Evolutionary conservation across 176 grass and related monocot genomes (phyloP).

Genomic region (Puya raimondii): DNA sequence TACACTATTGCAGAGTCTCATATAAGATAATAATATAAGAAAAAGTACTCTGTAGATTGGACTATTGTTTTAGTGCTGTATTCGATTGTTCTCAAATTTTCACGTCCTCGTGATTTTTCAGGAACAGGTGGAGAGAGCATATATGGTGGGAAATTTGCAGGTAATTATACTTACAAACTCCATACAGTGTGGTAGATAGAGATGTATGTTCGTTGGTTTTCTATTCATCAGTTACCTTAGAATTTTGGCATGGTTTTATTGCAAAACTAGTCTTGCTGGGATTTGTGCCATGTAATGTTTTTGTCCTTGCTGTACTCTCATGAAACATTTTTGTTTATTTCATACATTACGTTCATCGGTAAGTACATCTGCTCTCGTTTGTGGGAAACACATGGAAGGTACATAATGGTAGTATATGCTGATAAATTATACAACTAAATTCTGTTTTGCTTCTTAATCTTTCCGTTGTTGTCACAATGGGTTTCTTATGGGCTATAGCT

Average conservation of each 20-base stretch:
- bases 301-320: not conserved
- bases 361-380: no score
- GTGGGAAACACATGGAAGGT: no score
- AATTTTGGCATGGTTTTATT: not conserved
- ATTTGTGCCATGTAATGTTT: not conserved
- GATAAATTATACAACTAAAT: no score
- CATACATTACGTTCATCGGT: no score
- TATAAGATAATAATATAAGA: no score
- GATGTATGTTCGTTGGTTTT: not conserved
- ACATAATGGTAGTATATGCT: no score
- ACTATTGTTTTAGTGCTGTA: not conserved
- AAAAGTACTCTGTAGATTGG: not conserved
- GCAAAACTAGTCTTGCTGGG: not conserved
- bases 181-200: not conserved
- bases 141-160: constrained; percentile 74
- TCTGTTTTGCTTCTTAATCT: no score
- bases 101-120: constrained; percentile 8
- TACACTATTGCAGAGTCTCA: no score
- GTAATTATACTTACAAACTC: constrained; percentile 39
- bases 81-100: not conserved
- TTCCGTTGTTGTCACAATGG: no score
- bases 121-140: constrained; percentile 33
- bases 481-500: no score
- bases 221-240: not conserved
- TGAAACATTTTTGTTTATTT: not conserved